Base-by-base conservation (phyloP, 805 yeast genomes). In the Dipodascopsis tothii region DNA sequence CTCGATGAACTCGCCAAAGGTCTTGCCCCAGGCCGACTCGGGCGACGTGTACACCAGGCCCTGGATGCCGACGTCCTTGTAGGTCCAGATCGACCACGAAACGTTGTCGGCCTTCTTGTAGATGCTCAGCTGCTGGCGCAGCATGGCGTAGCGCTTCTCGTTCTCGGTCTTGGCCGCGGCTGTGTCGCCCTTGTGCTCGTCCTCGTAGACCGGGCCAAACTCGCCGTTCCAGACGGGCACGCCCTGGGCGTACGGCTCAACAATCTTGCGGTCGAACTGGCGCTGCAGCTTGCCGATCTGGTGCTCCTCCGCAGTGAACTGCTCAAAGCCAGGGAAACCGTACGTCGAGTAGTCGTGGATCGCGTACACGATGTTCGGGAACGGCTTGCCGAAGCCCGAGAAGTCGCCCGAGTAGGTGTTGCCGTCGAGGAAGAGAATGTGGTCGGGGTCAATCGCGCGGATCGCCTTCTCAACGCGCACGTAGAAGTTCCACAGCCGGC, bases 161-260 rank as follows among this genome's bases (percentile, higher is more conserved):
- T 73, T 73, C 39, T 63, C 67, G 21, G 51, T 52, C 9, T 63
- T 71, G 4, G 63, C 58, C 65, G 3, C 76, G 76, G 45, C 72
- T 74, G 21, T n/a, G 32, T 27, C 32, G 36, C 36, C 17, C 3
- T 11, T 16, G 3, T 17, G 11, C 21, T 75, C 77, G 43, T 71
- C 60, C 1, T 45, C 40, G 70, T 28, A 73, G 74, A 44, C 41
- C 9, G 5, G 77, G 75, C 27, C 77, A 75, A 56, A 72, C 70
- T 56, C 73, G 23, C 77, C 77, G 55, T 71, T 71, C 77, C 77
- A 73, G 17, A 72, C 74, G 2, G 77, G 75, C 6, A 71, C 73
- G 11, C 64, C 55, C 46, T 61, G 53, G 30, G 62, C 49, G 33
- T 50, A 52, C 68, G 69, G 69, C 56, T 63, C 69, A 48, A 70